Base-by-base conservation (phyloP, 2,329 filamentous ascomycete species). In the Ophiosphaerella narmari region DNA sequence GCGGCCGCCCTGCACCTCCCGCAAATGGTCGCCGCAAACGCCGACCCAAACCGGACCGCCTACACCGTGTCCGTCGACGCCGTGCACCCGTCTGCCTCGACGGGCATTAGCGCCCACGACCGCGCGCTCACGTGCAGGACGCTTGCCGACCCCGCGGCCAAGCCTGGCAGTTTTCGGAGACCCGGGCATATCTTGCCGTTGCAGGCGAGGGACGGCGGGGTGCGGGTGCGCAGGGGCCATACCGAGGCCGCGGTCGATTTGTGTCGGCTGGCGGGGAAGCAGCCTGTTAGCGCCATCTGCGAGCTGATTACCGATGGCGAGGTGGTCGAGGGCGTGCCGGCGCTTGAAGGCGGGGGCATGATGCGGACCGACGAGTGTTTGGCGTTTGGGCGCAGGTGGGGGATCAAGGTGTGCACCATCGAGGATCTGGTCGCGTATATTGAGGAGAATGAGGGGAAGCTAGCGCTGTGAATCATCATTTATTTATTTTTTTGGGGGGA, bases 201-300 rank as follows among this genome's bases (percentile, higher is more conserved):
- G 66, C 84, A 87, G 65, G 89, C 92, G 12, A 80, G 85, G 13
- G 80, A 84, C 23, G 94, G 94, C 13, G 93, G 93, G 26, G 90
- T 97, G 5, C 80, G 90, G 47, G 86, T 87, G 68, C 78, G 94
- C 13, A 80, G 80, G 43, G 94, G 94, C 3, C 94, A 99, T 74
- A 99, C 94, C 9, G 94, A 99, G 80, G 94, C 94, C 1, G 91
- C 88, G 8, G 84, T 95, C 4, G 94, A 99, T 73, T 86, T 99
- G 70, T 97, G 93, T 73, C 80, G 88, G 43, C 76, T 99, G 51
- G 87, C 92, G 1, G 91, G 91, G 1, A 93, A 73, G 50, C 74
- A 77, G 54, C 81, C 82, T 43, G 93, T 88, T 1, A 91, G 85
- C 33, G 92, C 90, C 21, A 97, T 97, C 68, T 90, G 89, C 63